These are phyloP conservation scores for Lolium multiflorum DNA, from an alignment of 176 grass and related monocot genomes.

Conservation along the genomic window DNA sequence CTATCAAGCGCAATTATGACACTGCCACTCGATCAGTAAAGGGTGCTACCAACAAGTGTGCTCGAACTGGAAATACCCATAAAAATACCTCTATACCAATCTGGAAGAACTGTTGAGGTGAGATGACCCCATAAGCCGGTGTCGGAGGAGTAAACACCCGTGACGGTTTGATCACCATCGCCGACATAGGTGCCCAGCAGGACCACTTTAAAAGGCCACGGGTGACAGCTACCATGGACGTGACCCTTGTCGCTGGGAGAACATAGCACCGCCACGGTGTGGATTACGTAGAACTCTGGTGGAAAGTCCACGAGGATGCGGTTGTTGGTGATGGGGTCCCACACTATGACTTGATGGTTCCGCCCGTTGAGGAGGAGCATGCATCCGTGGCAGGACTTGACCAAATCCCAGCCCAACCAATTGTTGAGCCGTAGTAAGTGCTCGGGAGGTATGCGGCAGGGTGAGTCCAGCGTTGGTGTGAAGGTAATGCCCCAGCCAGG, in stretches of 20 bases:
- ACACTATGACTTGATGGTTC: neutral
- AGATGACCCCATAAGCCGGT: neutral
- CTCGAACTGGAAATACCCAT: neutral
- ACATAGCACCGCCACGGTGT: conserved; percentile 1
- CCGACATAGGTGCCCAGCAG: neutral
- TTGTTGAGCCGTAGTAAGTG: neutral
- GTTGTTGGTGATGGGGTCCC: neutral
- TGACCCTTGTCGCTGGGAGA: neutral
- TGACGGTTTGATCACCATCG: neutral
- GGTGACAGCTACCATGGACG: neutral
- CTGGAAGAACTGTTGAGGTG: neutral
- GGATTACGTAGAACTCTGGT: neutral
- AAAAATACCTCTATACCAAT: neutral
- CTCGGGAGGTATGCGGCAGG: neutral
- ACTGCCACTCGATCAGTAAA: neutral
- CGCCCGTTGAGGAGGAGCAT: neutral
- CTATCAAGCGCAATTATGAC: neutral
- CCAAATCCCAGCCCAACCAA: neutral
- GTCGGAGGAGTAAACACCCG: neutral
- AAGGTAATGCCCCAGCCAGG: too few species aligned
- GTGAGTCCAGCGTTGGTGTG: neutral
- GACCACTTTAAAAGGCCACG: neutral
- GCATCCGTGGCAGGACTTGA: neutral
- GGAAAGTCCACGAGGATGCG: neutral
- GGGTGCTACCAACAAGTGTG: neutral